Percentiles rank a stretch among this genome's conserved stretches.
These are phyloP conservation scores for Juglanconis sp. DNA, from an alignment of 2,329 filamentous ascomycete genomes.

Conservation along the genomic window DNA sequence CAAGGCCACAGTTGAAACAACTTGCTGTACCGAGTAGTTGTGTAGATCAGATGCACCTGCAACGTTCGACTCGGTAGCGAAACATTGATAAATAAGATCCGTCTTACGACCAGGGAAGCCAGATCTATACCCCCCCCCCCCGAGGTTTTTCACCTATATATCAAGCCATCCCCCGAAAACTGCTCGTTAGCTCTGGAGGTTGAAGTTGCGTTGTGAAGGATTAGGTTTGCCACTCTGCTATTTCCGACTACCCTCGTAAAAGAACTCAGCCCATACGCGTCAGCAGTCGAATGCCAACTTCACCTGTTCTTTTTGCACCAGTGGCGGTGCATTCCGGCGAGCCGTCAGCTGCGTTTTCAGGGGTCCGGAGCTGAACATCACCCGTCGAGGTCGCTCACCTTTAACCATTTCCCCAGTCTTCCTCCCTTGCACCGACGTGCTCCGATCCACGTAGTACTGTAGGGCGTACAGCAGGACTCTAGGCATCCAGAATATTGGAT, in stretches of 20 bases:
- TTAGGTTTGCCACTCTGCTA: background rate
- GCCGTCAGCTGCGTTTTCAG: background rate
- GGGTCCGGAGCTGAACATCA: background rate
- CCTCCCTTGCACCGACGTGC: too few species aligned
- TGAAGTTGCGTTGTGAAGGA: background rate
- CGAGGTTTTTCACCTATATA: background rate
- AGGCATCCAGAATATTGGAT: too few species aligned
- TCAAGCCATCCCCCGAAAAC: too few species aligned
- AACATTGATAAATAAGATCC: background rate
- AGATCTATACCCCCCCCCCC: background rate
- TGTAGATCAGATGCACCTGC: conserved; percentile 1
- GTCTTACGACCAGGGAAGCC: background rate
- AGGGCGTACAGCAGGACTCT: too few species aligned
- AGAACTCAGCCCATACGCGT: background rate
- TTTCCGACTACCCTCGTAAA: background rate
- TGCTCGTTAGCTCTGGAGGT: too few species aligned
- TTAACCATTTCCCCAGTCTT: too few species aligned
- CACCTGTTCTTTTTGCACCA: background rate
- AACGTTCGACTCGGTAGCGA: conserved; percentile 1
- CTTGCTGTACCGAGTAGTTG: background rate
- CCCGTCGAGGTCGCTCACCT: too few species aligned
- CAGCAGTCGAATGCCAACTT: conserved; percentile 6
- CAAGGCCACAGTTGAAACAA: conserved; percentile 5
- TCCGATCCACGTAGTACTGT: too few species aligned
- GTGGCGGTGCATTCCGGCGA: background rate